Base-by-base conservation (phyloP, 208 protist species). In the Leishmania braziliensis region DNA sequence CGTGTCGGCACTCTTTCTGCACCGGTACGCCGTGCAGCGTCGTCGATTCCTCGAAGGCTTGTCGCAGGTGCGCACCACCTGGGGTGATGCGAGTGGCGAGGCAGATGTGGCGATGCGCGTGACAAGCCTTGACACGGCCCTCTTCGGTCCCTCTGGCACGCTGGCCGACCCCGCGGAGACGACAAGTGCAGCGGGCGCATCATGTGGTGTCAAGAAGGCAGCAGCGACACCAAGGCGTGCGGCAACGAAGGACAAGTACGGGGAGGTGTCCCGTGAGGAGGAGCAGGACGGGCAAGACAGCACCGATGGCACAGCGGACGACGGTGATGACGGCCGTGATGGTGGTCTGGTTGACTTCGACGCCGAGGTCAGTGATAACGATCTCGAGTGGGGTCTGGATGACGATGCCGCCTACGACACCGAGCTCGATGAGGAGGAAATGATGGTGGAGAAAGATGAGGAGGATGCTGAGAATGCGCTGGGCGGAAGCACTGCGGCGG, bases 1-100 rank as follows among this genome's bases (percentile, higher is more conserved):
- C 72, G 95, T 98, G 8, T 81, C 90, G 5, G 91, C 92, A 23
- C 88, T 98, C 53, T 98, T 98, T 75, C 68, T 98, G 43, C 95
- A 98, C 81, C 92, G 95, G 77, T 98, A 97, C 84, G 95, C 95
- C 58, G 93, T 98, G 75, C 95, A 98, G 80, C 92, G 95, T 0
- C 90, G 96, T 83, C 93, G 92, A 69, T 98, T 98, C 84, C 62
- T 96, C 26, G 87, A 96, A 46, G 92, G 90, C 33, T 84, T 97
- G n/a, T 90, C 89, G 60, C 92, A 95, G 83, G 89, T 94, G 65
- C 90, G 91, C 77, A 92, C 90, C 43, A 95, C 95, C n/a, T 98
- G 93, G 95, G 93, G 93, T 51, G 89, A 95, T 75, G 81, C 90
- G 9, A 95, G 91, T 68, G 95, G 92, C 5, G 95, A 96, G 87